Evolutionary conservation across 2,329 filamentous ascomycete genomes (phyloP).

Genomic region (Fusarium gaditjirri): DNA sequence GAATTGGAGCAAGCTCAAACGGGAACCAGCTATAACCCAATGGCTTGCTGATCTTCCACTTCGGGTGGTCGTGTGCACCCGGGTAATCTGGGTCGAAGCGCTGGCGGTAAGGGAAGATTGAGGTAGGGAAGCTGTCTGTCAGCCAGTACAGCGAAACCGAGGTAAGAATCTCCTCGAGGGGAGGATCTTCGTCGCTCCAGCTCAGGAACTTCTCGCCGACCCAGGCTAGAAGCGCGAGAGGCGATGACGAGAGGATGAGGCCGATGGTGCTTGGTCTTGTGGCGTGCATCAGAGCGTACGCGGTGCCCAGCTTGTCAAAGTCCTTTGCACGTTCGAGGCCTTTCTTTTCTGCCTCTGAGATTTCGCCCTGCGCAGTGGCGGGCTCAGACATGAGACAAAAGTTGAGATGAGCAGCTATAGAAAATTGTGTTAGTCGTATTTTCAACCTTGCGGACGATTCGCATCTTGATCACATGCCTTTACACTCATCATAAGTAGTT

Average conservation of each 20-base stretch:
- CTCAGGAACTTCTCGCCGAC: constrained; percentile 1
- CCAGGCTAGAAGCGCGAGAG: constrained; percentile 3
- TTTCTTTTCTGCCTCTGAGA: neutral
- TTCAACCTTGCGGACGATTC: fast-evolving
- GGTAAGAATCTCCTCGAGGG: neutral
- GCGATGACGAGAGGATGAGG: neutral
- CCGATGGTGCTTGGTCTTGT: constrained; percentile 8
- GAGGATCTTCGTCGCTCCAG: constrained; percentile 5
- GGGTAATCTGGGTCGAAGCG: neutral
- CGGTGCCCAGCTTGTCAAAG: neutral
- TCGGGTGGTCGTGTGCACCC: neutral
- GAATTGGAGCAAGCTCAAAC: constrained; percentile 2
- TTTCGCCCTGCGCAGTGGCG: neutral
- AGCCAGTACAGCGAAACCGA: constrained; percentile 2
- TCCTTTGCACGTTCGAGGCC: neutral
- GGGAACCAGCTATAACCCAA: constrained; percentile 13
- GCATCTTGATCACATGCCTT: neutral
- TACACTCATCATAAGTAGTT: neutral
- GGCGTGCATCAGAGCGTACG: neutral
- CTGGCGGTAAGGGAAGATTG: constrained; percentile 4
- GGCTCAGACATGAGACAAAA: neutral
- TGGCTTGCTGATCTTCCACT: neutral
- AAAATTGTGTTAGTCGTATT: fast-evolving
- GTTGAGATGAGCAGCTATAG: neutral
- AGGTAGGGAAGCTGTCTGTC: neutral